Conservation (phyloP, 208 protist genomes). For the Phytomonas serpens region DNA sequence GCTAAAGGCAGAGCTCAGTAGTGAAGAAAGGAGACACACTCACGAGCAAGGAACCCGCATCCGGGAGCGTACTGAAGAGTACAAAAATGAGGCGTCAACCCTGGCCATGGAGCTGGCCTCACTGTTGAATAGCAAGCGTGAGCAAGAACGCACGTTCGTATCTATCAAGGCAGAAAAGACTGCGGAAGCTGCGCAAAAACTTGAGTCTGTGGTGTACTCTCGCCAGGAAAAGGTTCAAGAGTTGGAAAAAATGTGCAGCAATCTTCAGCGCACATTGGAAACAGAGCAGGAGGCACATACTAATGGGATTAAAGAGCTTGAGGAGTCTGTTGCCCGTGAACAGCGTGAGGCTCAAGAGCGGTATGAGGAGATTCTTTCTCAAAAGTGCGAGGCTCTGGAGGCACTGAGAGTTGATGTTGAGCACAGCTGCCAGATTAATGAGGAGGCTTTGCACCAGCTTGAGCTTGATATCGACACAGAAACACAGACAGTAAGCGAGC, state of each 20-base stretch:
- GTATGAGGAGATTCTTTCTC: slow-evolving; percentile 71
- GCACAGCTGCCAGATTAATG: slow-evolving; percentile 66
- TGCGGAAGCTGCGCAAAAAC: slow-evolving; percentile 42
- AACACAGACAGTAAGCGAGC: slow-evolving; percentile 75
- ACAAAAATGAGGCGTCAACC: slow-evolving; percentile 64
- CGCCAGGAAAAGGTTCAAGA: slow-evolving; percentile 86
- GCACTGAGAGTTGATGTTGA: slow-evolving; percentile 59
- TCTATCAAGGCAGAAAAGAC: slow-evolving; percentile 79
- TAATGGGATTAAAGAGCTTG: slow-evolving; percentile 26
- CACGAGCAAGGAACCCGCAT: slow-evolving; percentile 90
- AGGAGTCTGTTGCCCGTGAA: slow-evolving; percentile 25
- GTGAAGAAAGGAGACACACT: slow-evolving; percentile 90
- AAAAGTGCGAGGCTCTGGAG: slow-evolving; percentile 46
- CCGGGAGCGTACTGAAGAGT: slow-evolving; percentile 87
- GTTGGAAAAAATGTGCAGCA: slow-evolving; percentile 64
- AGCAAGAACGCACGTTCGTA: slow-evolving; percentile 89
- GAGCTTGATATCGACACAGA: slow-evolving; percentile 94
- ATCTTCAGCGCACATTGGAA: slow-evolving; percentile 64
- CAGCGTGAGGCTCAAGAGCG: slow-evolving; percentile 55
- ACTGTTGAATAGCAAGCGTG: slow-evolving; percentile 75
- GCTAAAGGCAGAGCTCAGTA: slow-evolving; percentile 90
- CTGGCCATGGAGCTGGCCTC: slow-evolving; percentile 72
- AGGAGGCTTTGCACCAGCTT: slow-evolving; percentile 82
- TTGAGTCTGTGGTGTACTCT: slow-evolving; percentile 73
- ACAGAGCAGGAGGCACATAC: slow-evolving; percentile 31